Percentiles rank a stretch among this genome's conserved stretches.
These are phyloP conservation scores for Picochlorum sp. DNA, from an alignment of 139 green algal genomes.

Conservation along the genomic window DNA sequence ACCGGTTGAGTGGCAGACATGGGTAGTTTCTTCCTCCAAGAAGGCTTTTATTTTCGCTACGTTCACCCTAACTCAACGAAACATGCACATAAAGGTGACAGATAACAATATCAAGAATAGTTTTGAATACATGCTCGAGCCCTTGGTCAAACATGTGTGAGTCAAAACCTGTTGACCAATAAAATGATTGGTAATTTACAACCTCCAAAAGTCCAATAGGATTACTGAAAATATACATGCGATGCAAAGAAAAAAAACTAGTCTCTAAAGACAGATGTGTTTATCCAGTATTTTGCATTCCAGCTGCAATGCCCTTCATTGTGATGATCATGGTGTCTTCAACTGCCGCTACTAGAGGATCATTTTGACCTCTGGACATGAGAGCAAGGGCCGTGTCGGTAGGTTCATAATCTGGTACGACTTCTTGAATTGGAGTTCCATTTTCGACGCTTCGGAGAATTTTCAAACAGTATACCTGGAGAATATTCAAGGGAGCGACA, in stretches of 20 bases:
- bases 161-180: too few relatives aligned
- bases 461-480: slow-evolving; percentile 68
- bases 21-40: too few relatives aligned
- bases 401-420: slow-evolving; percentile 13
- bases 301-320: slow-evolving; percentile 94
- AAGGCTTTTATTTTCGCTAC: too few relatives aligned
- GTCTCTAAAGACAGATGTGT: not conserved
- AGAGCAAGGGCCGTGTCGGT: slow-evolving; percentile 25
- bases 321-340: slow-evolving; percentile 66
- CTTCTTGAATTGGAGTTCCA: slow-evolving; percentile 13
- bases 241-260: not conserved
- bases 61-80: too few relatives aligned
- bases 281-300: slow-evolving; percentile 97
- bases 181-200: too few relatives aligned
- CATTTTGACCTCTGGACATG: slow-evolving; percentile 13
- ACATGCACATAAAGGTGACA: too few relatives aligned
- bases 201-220: too few relatives aligned
- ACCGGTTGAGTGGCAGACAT: too few relatives aligned
- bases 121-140: too few relatives aligned
- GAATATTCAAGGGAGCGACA: slow-evolving; percentile 89
- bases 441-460: slow-evolving; percentile 30
- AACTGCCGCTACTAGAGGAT: slow-evolving; percentile 29
- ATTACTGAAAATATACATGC: not conserved
- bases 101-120: too few relatives aligned
- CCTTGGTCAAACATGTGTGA: too few relatives aligned